A percentile compares a stretch with the other conserved stretches of the same genome.
phyloP scores from a whole-genome alignment of 345 rosid genomes.

The Odontarrhena argentea region DNA sequence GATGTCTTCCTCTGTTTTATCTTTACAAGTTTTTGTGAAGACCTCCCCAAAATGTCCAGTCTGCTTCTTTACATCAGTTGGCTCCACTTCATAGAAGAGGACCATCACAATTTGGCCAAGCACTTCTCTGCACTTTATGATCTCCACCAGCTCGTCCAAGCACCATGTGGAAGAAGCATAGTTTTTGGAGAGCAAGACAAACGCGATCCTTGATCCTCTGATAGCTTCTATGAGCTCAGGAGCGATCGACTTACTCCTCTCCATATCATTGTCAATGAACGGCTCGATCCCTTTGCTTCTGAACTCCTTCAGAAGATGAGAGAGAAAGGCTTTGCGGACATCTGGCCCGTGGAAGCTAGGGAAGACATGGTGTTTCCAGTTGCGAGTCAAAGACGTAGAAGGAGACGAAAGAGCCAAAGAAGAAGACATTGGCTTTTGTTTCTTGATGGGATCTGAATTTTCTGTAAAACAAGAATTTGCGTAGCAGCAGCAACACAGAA shows the following conservation, averaged over 20 bases:
- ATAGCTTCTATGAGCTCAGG: constrained; percentile 10
- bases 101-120: not conserved
- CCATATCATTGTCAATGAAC: not conserved
- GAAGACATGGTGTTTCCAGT: not conserved
- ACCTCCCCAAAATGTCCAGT: not conserved
- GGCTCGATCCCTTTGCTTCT: not conserved
- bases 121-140: not conserved
- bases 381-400: too few relatives aligned
- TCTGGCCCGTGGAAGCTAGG: constrained; percentile 1
- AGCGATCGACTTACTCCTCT: not conserved
- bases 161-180: not conserved
- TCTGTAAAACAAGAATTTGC: too few relatives aligned
- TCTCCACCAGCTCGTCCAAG: not conserved
- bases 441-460: too few relatives aligned
- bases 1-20: not conserved
- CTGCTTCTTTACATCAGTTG: not conserved
- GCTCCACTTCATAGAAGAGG: constrained; percentile 10
- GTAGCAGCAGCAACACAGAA: too few relatives aligned
- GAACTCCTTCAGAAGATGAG: not conserved
- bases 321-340: too few relatives aligned
- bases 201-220: not conserved
- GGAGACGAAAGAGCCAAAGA: too few relatives aligned
- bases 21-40: not conserved
- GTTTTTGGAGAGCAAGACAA: not conserved
- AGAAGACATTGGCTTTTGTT: too few relatives aligned